A percentile compares a stretch with the other conserved stretches of the same genome.
Evolutionary conservation across 345 rosid genomes (phyloP).

Genomic region (Hevea brasiliensis): DNA sequence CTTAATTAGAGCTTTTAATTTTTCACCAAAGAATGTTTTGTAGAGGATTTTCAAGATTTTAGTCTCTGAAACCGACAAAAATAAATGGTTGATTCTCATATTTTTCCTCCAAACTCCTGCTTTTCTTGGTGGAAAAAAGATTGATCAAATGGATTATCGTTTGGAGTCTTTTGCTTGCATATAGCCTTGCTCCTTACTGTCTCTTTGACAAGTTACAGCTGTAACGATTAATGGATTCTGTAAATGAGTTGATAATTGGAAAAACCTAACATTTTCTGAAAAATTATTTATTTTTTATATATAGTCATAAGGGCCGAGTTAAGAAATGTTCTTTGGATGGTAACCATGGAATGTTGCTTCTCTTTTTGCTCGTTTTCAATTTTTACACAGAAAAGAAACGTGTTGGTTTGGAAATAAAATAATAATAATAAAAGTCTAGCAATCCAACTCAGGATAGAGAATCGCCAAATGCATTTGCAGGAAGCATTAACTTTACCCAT

Average conservation of each 20-base stretch:
- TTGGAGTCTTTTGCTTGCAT: not conserved
- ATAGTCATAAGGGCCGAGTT: not conserved
- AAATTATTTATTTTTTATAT: not conserved
- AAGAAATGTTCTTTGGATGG: constrained; percentile 6
- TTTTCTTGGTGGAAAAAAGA: constrained; percentile 2
- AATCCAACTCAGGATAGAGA: not conserved
- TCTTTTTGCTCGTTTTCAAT: too few species aligned
- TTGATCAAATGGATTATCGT: not conserved
- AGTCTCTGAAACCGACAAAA: not conserved
- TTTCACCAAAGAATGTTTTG: not conserved
- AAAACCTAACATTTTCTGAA: not conserved
- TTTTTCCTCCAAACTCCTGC: not conserved
- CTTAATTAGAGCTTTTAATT: not conserved
- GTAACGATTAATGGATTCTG: not conserved
- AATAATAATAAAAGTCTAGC: too few species aligned
- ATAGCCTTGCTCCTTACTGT: not conserved
- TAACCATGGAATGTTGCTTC: not conserved
- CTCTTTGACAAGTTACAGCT: constrained; percentile 1
- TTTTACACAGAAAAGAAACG: not conserved
- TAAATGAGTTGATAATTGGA: not conserved
- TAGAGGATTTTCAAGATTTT: not conserved
- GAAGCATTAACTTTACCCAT: not conserved
- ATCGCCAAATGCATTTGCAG: constrained; percentile 11
- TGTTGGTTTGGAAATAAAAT: too few species aligned
- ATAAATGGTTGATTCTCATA: not conserved